A percentile compares a stretch with the other conserved stretches of the same genome.
Evolutionary conservation across 495 filamentous ascomycete genomes (phyloP).

Genomic region (Cercophora scortea): DNA sequence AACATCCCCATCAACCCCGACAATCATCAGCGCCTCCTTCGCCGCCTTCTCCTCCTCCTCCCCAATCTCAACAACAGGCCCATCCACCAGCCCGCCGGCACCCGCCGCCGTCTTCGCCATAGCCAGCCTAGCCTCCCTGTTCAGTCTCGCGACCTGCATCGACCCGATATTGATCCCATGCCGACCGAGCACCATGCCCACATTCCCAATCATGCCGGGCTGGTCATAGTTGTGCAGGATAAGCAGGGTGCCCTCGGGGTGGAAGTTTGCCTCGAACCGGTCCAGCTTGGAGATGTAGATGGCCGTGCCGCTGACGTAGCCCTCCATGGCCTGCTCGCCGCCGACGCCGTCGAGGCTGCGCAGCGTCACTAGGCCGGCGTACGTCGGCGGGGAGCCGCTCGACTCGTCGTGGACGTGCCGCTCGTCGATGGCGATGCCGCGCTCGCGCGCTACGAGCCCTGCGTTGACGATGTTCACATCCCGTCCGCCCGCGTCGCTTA

Average conservation of each 20-base stretch:
- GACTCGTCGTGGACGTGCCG: constrained; percentile 38
- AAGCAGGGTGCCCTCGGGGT: constrained; percentile 54
- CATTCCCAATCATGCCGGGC: constrained; percentile 65
- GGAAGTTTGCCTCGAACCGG: constrained; percentile 55
- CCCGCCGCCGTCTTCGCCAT: constrained; percentile 11
- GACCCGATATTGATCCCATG: constrained; percentile 62
- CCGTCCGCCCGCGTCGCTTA: constrained; percentile 48
- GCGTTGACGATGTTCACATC: constrained; percentile 74
- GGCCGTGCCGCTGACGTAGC: constrained; percentile 50
- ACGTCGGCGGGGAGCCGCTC: constrained; percentile 38
- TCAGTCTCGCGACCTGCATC: constrained; percentile 56
- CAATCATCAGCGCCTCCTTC: constrained; percentile 66
- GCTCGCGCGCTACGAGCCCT: constrained; percentile 56
- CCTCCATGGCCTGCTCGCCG: constrained; percentile 51
- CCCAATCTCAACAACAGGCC: constrained; percentile 7
- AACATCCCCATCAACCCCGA: constrained; percentile 54
- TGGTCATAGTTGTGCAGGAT: constrained; percentile 65
- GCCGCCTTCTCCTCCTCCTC: constrained; percentile 7
- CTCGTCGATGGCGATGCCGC: constrained; percentile 63
- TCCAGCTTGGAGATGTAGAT: constrained; percentile 59
- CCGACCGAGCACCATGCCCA: constrained; percentile 53
- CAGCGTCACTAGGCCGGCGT: constrained; percentile 56
- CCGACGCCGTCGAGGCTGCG: constrained; percentile 21
- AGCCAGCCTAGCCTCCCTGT: constrained; percentile 26
- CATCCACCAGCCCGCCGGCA: constrained; percentile 6